Evolutionary conservation across 2,329 filamentous ascomycete species (phyloP).

Genomic region (Colletotrichum sp.): DNA sequence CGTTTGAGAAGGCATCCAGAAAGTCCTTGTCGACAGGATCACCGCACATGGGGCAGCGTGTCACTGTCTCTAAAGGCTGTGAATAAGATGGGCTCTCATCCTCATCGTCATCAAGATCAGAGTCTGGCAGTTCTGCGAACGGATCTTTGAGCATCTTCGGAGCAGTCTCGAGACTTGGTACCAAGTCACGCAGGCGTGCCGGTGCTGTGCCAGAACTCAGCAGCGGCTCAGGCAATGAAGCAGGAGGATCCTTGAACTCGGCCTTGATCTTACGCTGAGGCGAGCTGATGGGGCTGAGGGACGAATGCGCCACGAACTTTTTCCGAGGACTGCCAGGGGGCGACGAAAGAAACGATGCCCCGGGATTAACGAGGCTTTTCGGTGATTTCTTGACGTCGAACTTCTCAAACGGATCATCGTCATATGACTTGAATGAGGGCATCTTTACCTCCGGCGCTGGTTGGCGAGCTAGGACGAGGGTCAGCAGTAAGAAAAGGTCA

Average conservation of each 20-base stretch:
- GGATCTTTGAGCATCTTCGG: background rate
- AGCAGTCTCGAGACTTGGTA: background rate
- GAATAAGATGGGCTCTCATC: background rate
- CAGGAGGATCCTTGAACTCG: background rate
- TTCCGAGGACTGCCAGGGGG: background rate
- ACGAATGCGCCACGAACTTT: background rate
- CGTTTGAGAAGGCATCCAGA: constrained; percentile 57
- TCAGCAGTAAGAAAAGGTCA: background rate
- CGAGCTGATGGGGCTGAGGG: constrained; percentile 6
- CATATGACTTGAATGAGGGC: constrained; percentile 16
- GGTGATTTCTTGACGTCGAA: background rate
- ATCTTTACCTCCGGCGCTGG: background rate
- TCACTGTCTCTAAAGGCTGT: constrained; percentile 36
- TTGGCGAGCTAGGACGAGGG: background rate
- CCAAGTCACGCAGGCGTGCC: background rate
- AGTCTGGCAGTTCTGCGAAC: constrained; percentile 10
- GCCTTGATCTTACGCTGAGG: background rate
- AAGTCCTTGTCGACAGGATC: constrained; percentile 59
- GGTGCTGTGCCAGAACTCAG: background rate
- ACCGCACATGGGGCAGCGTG: constrained; percentile 70
- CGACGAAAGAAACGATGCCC: background rate
- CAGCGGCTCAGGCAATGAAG: background rate
- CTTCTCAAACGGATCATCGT: constrained; percentile 14
- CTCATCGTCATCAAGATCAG: background rate
- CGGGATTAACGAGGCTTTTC: background rate